Conservation (phyloP, 1,284 basidiomycete genomes). For the Heterobasidion parviporum region DNA sequence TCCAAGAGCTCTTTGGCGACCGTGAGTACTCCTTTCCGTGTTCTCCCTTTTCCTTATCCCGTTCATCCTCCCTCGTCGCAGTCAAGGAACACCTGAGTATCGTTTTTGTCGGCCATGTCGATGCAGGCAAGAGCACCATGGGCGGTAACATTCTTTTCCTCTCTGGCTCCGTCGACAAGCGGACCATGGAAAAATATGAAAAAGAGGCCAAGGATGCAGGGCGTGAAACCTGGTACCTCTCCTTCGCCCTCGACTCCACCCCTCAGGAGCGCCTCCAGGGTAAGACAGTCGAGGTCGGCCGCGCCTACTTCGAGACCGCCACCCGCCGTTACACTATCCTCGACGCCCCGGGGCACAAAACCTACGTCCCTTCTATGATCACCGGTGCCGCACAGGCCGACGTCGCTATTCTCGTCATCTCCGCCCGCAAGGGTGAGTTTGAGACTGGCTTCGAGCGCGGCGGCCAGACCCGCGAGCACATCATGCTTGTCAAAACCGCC, state of each 20-base stretch:
- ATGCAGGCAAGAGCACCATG: constrained; percentile 97
- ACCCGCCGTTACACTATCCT: constrained; percentile 88
- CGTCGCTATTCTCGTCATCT: constrained; percentile 90
- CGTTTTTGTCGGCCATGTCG: constrained; percentile 97
- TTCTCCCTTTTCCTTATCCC: too few species aligned
- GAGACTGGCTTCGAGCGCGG: constrained; percentile 96
- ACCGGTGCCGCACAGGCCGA: constrained; percentile 95
- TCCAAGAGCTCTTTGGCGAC: constrained; percentile 59
- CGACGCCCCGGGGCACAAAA: constrained; percentile 97
- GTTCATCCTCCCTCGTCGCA: constrained; percentile 17
- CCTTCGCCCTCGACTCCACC: constrained; percentile 94
- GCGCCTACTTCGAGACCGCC: constrained; percentile 90
- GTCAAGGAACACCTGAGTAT: constrained; percentile 92
- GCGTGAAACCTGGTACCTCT: constrained; percentile 92
- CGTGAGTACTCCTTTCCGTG: too few species aligned
- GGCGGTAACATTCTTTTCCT: constrained; percentile 92
- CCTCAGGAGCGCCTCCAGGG: constrained; percentile 90
- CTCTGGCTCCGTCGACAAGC: constrained; percentile 90
- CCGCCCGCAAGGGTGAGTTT: constrained; percentile 95
- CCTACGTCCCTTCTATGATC: constrained; percentile 94
- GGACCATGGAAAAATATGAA: constrained; percentile 96
- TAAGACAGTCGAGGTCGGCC: constrained; percentile 95
- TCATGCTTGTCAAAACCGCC: constrained; percentile 96
- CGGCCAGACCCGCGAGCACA: constrained; percentile 94
- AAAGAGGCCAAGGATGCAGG: constrained; percentile 93